Percentiles rank a stretch among this genome's conserved stretches.
These are phyloP conservation scores for Scedosporium dehoogii DNA, from an alignment of 2,329 filamentous ascomycete genomes.

Conservation along the genomic window DNA sequence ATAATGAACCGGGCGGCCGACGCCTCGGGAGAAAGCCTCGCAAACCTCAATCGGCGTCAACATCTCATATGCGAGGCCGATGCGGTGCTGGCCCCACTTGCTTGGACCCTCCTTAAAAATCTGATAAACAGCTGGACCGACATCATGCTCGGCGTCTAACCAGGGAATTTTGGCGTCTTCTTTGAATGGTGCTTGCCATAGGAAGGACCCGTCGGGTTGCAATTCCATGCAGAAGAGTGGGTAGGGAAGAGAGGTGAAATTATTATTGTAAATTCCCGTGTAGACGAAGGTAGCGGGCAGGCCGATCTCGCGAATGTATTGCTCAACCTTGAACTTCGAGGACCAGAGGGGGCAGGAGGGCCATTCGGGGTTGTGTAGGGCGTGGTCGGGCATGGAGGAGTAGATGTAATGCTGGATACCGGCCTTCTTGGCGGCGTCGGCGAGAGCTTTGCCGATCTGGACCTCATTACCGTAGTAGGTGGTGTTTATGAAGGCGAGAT, in stretches of 20 bases:
- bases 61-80: constrained; percentile 85
- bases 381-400: constrained; percentile 94
- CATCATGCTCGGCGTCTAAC: constrained; percentile 93
- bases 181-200: constrained; percentile 91
- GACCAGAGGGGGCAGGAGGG: constrained; percentile 83
- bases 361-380: constrained; percentile 66
- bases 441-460: constrained; percentile 76
- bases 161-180: constrained; percentile 82
- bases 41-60: constrained; percentile 78
- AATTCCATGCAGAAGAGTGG: constrained; percentile 94
- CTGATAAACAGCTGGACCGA: constrained; percentile 83
- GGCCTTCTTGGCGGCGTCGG: constrained; percentile 77
- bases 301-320: constrained; percentile 74
- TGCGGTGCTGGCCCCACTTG: constrained; percentile 71
- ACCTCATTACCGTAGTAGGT: constrained; percentile 95
- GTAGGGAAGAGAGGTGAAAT: constrained; percentile 88
- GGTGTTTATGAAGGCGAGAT: constrained; percentile 95
- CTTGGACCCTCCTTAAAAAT: constrained; percentile 87
- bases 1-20: constrained; percentile 71
- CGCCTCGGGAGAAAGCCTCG: constrained; percentile 64
- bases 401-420: constrained; percentile 89
- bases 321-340: constrained; percentile 84
- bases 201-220: constrained; percentile 72
- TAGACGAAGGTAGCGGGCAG: constrained; percentile 89
- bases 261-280: constrained; percentile 97